phyloP scores from a whole-genome alignment of 129 eudicot genomes.

The Sambucus nigra region DNA sequence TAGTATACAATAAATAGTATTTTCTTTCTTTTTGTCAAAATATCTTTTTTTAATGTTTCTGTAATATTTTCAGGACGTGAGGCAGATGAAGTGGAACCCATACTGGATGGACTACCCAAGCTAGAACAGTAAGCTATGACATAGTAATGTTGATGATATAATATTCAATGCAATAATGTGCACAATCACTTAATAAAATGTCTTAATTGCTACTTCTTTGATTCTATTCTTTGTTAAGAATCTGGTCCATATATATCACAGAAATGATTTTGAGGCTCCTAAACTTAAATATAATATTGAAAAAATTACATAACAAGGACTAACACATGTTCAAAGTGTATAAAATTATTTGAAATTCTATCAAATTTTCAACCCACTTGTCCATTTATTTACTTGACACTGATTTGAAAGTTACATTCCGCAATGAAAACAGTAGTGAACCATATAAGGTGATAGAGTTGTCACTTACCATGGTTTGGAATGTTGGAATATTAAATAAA shows the following conservation, averaged over 20 bases:
- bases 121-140: slow-evolving; percentile 71
- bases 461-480: too few relatives aligned
- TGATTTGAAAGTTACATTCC: background rate
- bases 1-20: background rate
- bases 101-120: slow-evolving; percentile 88
- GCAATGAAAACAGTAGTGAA: background rate
- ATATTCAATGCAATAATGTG: background rate
- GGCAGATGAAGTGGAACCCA: slow-evolving; percentile 90
- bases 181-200: background rate
- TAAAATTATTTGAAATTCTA: background rate
- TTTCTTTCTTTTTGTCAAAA: background rate
- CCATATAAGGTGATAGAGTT: too few relatives aligned
- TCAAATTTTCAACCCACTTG: background rate
- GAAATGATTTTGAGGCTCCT: background rate
- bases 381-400: background rate
- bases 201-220: background rate
- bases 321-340: background rate
- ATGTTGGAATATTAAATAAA: background rate
- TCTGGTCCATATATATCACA: background rate
- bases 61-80: slow-evolving; percentile 62
- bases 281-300: background rate
- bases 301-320: background rate
- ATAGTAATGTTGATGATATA: background rate
- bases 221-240: background rate
- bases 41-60: background rate